Base-by-base conservation (phyloP, 2,329 filamentous ascomycete species). In the Dothistroma septosporum region DNA sequence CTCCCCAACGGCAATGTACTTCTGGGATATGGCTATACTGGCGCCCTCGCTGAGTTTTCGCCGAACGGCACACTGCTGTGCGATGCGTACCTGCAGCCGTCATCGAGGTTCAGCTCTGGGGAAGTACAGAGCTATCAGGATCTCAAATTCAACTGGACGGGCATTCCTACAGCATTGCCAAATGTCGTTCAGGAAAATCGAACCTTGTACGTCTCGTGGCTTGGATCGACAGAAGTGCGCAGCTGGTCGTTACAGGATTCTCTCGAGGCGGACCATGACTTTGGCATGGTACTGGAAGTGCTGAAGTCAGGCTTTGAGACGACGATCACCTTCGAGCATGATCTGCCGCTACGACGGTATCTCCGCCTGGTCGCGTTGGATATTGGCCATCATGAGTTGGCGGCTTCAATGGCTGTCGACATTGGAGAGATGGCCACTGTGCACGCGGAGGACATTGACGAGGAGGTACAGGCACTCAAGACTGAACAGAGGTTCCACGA, bases 21-120 rank as follows among this genome's bases (percentile, higher is more conserved):
- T 16, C 77, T 86, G n/a, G 82, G 82, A 60, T 86, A 82, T 79
- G 83, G 84, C 4, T 69, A 74, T 59, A 67, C 70, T 12, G 68
- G 68, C 1, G 71, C 75, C 21, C 70, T 74, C 4, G 75, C 75
- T 5, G 77, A 79, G 58, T 66, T 79, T 65, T 72, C 74, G 0
- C 61, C 72, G 0, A 75, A 79, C 22, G 83, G 82, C 7, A 70
- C 76, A 4, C 68, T 80, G 8, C 71, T 85, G 16, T 84, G 83
- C 72, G 80, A 85, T 60, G 75, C 75, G 1, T 80, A 81, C 66
- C 76, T 83, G 66, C 76, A 62, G 57, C 64, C 63, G 78, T 78
- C 61, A 81, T 84, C 66, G 75, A 41, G 67, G 69, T 31, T 80
- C 80, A 1, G 68, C 63, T 37, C 57, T 19, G 67, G 64, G 70